These are phyloP conservation scores for Dichotomocladium elegans DNA, from an alignment of 371 early-diverging fungal genomes.

Conservation along the genomic window DNA sequence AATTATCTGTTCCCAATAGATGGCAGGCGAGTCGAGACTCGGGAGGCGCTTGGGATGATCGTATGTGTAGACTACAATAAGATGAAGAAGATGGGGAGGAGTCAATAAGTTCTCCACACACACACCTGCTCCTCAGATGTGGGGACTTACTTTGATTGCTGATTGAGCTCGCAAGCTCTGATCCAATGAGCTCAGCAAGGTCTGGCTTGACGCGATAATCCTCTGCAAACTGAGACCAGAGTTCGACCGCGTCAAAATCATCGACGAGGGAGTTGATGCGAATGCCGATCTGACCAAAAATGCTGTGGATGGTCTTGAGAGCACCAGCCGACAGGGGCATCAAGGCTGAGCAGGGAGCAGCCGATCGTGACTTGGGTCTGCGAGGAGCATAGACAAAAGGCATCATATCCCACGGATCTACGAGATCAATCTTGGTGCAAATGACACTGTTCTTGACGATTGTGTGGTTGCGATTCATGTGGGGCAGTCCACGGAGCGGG, in stretches of 20 bases:
- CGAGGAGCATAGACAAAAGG: conserved; percentile 33
- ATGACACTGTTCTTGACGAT: conserved; percentile 19
- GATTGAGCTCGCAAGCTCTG: conserved; percentile 41
- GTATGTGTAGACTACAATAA: conserved; percentile 47
- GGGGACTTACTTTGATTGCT: conserved; percentile 37
- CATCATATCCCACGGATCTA: conserved; percentile 43
- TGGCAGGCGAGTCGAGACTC: conserved; percentile 35
- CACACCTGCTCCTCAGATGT: too few relatives aligned
- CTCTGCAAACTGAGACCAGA: conserved; percentile 36
- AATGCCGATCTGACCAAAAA: not conserved
- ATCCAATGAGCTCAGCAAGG: conserved; percentile 28
- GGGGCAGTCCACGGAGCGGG: conserved; percentile 38
- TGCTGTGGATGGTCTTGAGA: not conserved
- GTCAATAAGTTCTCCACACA: too few relatives aligned
- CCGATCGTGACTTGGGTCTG: not conserved
- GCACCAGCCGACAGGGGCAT: conserved; percentile 2
- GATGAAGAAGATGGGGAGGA: too few relatives aligned
- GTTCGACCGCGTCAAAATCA: conserved; percentile 29
- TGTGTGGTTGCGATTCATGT: conserved; percentile 8
- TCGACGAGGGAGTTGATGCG: conserved; percentile 15
- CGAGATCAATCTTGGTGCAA: conserved; percentile 30
- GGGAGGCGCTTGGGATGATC: conserved; percentile 47
- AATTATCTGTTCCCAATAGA: conserved; percentile 75
- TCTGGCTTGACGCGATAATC: conserved; percentile 26
- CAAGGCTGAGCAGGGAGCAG: not conserved